Evolutionary conservation across 23 red algal species (phyloP).

Genomic region (Gracilaria vermiculophylla): DNA sequence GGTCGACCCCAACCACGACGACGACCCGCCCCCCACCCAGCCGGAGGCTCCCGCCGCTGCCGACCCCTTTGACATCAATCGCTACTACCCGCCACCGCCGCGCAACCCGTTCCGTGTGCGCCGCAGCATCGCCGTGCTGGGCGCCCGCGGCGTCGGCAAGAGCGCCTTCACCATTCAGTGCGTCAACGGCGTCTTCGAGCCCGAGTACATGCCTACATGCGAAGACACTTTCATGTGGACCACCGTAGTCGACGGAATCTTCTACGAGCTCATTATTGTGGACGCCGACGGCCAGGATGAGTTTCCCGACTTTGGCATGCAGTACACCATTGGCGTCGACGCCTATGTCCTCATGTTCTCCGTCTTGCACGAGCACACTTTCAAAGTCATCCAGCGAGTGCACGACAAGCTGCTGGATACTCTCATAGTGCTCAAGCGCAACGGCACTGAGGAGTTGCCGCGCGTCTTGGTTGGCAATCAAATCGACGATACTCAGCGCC

Average conservation of each 20-base stretch:
- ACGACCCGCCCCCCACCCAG: too few relatives aligned
- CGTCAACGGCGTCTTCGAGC: slow-evolving; percentile 72
- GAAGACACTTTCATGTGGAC: slow-evolving; percentile 79
- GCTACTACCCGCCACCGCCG: background rate
- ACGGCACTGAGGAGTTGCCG: slow-evolving; percentile 57
- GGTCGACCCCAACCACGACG: background rate
- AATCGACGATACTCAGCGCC: slow-evolving; percentile 60
- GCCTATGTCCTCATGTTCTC: slow-evolving; percentile 92
- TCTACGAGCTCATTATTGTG: slow-evolving; percentile 71
- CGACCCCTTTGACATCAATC: too few relatives aligned
- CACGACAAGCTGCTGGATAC: slow-evolving; percentile 78
- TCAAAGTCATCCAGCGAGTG: slow-evolving; percentile 73
- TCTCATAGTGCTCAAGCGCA: slow-evolving; percentile 49
- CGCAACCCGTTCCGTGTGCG: slow-evolving; percentile 8
- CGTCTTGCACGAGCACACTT: slow-evolving; percentile 69
- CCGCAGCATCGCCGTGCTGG: slow-evolving; percentile 78
- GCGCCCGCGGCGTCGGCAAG: slow-evolving; percentile 90
- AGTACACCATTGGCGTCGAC: slow-evolving; percentile 87
- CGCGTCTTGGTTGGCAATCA: slow-evolving; percentile 91
- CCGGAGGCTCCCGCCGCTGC: too few relatives aligned
- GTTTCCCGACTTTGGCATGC: slow-evolving; percentile 75
- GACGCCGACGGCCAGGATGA: slow-evolving; percentile 97
- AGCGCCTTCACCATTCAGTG: slow-evolving; percentile 79
- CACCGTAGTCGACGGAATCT: slow-evolving; percentile 39
- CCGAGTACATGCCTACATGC: slow-evolving; percentile 89